Evolutionary conservation across 176 grass and related monocot genomes (phyloP).

Genomic region (Chloris gayana): DNA sequence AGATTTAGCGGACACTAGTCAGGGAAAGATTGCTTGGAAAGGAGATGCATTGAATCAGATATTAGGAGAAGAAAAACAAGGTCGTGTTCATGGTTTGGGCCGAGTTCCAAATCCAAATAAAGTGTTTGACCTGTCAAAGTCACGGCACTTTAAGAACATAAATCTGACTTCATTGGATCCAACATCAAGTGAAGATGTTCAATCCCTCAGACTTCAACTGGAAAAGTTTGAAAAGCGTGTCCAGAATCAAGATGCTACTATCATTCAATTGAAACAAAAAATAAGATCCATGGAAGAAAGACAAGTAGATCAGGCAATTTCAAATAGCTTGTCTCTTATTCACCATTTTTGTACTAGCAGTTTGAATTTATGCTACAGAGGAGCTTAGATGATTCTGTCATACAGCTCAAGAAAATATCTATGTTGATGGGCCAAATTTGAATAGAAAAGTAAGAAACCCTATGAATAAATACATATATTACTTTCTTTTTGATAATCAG

Average conservation of each 20-base stretch:
- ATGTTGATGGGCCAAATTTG: background rate
- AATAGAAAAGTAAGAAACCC: background rate
- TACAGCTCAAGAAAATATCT: background rate
- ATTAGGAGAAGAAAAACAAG: background rate
- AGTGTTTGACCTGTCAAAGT: background rate
- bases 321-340: background rate
- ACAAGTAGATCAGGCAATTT: background rate
- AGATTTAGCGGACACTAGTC: background rate
- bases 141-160: background rate
- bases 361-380: background rate
- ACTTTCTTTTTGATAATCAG: background rate
- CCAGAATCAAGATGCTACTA: background rate
- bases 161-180: background rate
- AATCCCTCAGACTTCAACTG: background rate
- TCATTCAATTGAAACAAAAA: background rate
- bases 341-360: background rate
- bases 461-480: background rate
- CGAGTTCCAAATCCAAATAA: background rate
- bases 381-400: background rate
- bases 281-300: background rate
- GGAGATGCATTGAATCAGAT: constrained; percentile 20
- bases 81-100: background rate
- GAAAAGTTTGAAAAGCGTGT: background rate
- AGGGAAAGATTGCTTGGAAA: constrained; percentile 18
- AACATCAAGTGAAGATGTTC: constrained; percentile 5